Percentiles rank a stretch among this genome's conserved stretches.
Evolutionary conservation across 2,329 filamentous ascomycete species (phyloP).

Genomic region (Hypoxylon sp.): DNA sequence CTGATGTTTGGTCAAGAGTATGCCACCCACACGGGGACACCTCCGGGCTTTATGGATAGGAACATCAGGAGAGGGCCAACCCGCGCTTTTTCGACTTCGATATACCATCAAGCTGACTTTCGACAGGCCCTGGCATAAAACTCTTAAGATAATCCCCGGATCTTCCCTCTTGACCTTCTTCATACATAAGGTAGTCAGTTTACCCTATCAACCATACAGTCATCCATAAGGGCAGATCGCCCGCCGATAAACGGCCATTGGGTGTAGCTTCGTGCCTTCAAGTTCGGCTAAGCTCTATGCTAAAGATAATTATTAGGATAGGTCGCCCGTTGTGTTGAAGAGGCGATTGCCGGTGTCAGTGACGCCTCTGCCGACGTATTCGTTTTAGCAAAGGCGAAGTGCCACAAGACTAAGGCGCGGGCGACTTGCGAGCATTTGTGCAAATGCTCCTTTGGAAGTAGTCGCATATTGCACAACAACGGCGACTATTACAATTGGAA

Average conservation of each 20-base stretch:
- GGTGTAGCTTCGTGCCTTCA: not conserved
- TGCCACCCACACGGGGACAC: not conserved
- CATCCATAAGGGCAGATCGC: not conserved
- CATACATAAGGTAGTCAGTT: too few relatives aligned
- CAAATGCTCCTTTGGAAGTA: slow-evolving; percentile 29
- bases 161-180: not conserved
- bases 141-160: not conserved
- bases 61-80: not conserved
- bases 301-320: slow-evolving; percentile 40
- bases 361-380: slow-evolving; percentile 62
- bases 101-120: not conserved
- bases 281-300: not conserved
- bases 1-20: not conserved
- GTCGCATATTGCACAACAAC: slow-evolving; percentile 64
- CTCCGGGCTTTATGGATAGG: not conserved
- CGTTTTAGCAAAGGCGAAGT: slow-evolving; percentile 67
- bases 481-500: slow-evolving; percentile 66
- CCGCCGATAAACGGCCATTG: not conserved
- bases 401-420: slow-evolving; percentile 57
- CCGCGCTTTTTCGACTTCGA: not conserved
- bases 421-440: slow-evolving; percentile 16
- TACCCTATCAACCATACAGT: not conserved
- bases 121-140: not conserved
- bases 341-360: slow-evolving; percentile 72
- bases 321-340: slow-evolving; percentile 67